A percentile compares a stretch with the other conserved stretches of the same genome.
Conservation (phyloP, 495 filamentous ascomycete species). For the Tuber indicum region DNA sequence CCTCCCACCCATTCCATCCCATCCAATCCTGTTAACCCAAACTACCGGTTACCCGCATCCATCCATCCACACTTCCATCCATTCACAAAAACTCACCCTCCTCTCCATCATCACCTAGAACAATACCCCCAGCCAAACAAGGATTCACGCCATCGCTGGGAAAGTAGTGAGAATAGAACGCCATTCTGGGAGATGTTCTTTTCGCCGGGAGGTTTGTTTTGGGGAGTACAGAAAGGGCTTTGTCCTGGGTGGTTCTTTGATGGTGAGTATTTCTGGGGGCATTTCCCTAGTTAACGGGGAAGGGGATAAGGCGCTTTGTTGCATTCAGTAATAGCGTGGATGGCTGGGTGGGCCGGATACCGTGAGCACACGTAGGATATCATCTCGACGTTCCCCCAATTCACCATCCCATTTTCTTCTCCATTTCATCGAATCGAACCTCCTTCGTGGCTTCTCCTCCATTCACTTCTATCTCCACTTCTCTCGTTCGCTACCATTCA, state of each 20-base stretch:
- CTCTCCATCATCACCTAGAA: neutral
- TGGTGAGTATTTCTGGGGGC: neutral
- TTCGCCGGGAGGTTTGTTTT: neutral
- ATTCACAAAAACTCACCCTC: neutral
- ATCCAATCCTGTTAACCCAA: constrained; percentile 1
- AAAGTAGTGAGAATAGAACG: neutral
- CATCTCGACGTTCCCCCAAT: constrained; percentile 8
- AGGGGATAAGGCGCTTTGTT: neutral
- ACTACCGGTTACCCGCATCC: neutral
- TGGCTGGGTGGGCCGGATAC: neutral
- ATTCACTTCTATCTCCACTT: neutral
- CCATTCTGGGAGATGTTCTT: neutral
- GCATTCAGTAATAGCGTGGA: neutral
- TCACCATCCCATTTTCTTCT: neutral
- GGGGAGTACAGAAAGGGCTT: neutral
- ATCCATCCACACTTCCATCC: neutral
- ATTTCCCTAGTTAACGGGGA: neutral
- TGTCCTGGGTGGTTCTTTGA: neutral
- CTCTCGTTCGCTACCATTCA: neutral
- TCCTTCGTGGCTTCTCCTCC: neutral
- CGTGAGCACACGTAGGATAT: neutral
- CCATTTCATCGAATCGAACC: neutral
- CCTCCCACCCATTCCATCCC: neutral
- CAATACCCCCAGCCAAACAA: neutral
- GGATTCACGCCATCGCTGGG: neutral